A percentile compares a stretch with the other conserved stretches of the same genome.
Evolutionary conservation across 139 green algal species (phyloP).

Genomic region (Chlamydomonas applanata): DNA sequence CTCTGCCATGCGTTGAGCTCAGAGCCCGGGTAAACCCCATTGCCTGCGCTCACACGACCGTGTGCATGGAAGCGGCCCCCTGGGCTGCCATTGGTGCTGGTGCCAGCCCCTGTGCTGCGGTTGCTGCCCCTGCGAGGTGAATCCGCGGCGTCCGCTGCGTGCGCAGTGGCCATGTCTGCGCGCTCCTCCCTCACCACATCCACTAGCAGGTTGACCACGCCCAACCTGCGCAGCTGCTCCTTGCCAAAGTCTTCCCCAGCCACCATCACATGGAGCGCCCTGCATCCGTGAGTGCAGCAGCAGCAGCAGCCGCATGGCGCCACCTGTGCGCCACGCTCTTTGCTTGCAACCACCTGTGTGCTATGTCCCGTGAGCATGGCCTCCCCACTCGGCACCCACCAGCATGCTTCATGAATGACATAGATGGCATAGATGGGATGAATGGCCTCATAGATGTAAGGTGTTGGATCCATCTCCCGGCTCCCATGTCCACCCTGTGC

Average conservation of each 20-base stretch:
- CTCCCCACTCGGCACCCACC: too few species aligned
- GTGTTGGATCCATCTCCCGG: too few species aligned
- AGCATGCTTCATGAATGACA: too few species aligned
- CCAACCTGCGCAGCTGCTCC: conserved; percentile 27
- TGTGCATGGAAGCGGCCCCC: not conserved
- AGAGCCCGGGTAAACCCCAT: not conserved
- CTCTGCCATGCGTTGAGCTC: conserved; percentile 19
- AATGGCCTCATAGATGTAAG: too few species aligned
- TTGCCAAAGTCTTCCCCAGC: conserved; percentile 27
- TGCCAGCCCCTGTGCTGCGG: not conserved
- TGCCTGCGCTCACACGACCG: not conserved
- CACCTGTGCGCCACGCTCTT: too few species aligned
- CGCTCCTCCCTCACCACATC: conserved; percentile 6
- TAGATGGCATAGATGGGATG: too few species aligned
- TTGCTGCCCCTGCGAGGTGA: not conserved
- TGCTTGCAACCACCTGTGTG: not conserved
- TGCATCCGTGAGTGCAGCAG: conserved; percentile 13
- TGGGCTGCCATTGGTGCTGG: not conserved
- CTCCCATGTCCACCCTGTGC: too few species aligned
- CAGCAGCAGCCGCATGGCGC: not conserved
- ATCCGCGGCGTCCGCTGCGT: not conserved
- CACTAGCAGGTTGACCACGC: conserved; percentile 20
- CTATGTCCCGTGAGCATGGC: too few species aligned
- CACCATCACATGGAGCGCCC: conserved; percentile 39
- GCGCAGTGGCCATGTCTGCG: not conserved